These are phyloP conservation scores for Pseudoturritis turrita DNA, from an alignment of 345 rosid genomes.

Conservation along the genomic window DNA sequence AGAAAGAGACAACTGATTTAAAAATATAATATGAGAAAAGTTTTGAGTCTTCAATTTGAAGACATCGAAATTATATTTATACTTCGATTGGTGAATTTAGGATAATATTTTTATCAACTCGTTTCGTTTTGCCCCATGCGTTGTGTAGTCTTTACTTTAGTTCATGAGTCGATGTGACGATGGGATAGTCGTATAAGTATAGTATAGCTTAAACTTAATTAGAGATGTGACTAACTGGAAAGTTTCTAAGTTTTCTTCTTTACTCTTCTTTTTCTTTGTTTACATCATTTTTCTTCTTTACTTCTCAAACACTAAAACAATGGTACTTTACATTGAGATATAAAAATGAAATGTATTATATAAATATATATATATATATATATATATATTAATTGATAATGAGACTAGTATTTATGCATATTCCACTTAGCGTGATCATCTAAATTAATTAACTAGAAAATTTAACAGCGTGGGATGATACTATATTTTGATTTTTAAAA, in stretches of 20 bases:
- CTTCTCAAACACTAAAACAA: neutral
- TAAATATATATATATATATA: no score
- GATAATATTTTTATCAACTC: neutral
- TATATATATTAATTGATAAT: no score
- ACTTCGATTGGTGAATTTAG: neutral
- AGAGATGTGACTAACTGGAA: neutral
- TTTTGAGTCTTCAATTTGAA: neutral
- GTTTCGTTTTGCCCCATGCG: neutral
- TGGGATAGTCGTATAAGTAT: neutral
- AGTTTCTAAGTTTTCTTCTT: neutral
- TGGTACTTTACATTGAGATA: no score
- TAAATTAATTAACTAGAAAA: no score
- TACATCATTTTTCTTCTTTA: neutral
- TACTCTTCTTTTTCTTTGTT: neutral
- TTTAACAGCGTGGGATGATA: no score
- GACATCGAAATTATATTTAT: neutral
- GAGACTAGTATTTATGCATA: no score
- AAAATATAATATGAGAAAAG: neutral
- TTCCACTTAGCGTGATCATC: no score
- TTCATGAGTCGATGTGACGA: neutral
- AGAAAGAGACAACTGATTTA: neutral
- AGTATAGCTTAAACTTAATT: neutral
- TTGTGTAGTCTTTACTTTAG: neutral
- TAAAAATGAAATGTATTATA: no score
- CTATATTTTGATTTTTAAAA: no score